phyloP scores from a whole-genome alignment of 495 filamentous ascomycete genomes.

The Sporormia fimetaria region DNA sequence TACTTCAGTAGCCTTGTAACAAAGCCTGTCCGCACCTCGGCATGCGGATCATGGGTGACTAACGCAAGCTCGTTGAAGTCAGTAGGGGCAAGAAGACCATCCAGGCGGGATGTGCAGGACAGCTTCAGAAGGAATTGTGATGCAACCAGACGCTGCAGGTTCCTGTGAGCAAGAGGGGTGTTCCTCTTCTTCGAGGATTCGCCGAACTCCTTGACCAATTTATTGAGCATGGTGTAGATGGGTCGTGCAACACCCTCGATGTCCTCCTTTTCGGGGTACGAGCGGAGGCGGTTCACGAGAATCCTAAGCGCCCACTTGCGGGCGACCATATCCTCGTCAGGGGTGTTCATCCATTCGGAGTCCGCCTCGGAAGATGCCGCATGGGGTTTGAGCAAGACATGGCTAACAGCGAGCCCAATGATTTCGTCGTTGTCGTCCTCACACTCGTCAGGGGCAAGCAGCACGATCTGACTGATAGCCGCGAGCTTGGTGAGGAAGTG shows the following conservation, averaged over 20 bases:
- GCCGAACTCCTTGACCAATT: constrained; percentile 59
- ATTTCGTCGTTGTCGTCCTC: constrained; percentile 65
- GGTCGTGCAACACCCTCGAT: constrained; percentile 53
- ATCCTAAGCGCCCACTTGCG: constrained; percentile 84
- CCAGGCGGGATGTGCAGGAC: constrained; percentile 59
- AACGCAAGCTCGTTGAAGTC: constrained; percentile 73
- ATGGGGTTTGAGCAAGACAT: constrained; percentile 61
- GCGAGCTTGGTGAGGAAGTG: constrained; percentile 78
- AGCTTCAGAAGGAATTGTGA: constrained; percentile 77
- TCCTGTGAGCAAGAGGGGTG: constrained; percentile 62
- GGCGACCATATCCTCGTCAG: constrained; percentile 71
- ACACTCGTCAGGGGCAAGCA: constrained; percentile 57
- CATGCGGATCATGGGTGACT: constrained; percentile 65
- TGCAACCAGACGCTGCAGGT: constrained; percentile 68
- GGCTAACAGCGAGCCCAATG: constrained; percentile 62
- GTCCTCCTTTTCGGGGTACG: constrained; percentile 44
- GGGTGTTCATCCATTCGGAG: constrained; percentile 54
- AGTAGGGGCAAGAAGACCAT: constrained; percentile 55
- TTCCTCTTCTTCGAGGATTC: constrained; percentile 63
- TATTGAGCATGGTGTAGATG: constrained; percentile 68
- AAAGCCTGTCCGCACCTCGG: constrained; percentile 65
- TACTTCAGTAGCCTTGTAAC: constrained; percentile 80
- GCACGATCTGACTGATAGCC: constrained; percentile 68
- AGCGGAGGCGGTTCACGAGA: constrained; percentile 74
- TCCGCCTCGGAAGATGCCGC: constrained; percentile 39